Conservation (phyloP, 495 filamentous ascomycete species). For the Talaromyces borbonicus region DNA sequence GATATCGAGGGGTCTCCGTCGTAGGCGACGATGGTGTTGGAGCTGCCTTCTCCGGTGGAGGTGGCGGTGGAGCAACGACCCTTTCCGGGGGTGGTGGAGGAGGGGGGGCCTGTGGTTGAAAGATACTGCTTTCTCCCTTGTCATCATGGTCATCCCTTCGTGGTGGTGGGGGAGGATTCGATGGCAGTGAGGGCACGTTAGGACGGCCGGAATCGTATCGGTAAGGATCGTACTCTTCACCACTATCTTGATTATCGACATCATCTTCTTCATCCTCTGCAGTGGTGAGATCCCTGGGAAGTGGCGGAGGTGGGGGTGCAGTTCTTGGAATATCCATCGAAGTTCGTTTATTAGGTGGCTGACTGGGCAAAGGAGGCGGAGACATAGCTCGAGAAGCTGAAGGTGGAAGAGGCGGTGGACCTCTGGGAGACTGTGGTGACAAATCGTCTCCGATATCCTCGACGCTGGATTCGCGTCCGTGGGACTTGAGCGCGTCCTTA, state of each 20-base stretch:
- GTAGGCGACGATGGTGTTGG: conserved; percentile 15
- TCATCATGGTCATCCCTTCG: conserved; percentile 6
- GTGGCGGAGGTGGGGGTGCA: conserved; percentile 50
- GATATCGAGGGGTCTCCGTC: conserved; percentile 31
- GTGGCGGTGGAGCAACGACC: conserved; percentile 16
- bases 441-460: conserved; percentile 49
- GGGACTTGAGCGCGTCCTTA: conserved; percentile 82
- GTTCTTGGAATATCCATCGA: conserved; percentile 16
- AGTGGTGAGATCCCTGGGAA: conserved; percentile 25
- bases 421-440: conserved; percentile 36
- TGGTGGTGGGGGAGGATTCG: conserved; percentile 8
- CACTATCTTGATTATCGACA: no score
- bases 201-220: conserved; percentile 46
- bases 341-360: conserved; percentile 27
- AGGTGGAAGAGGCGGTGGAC: conserved; percentile 50
- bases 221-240: conserved; percentile 71
- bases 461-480: conserved; percentile 66
- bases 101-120: conserved; percentile 23
- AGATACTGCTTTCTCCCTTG: conserved; percentile 17
- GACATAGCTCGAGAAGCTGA: conserved; percentile 42
- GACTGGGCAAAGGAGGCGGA: conserved; percentile 43
- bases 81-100: conserved; percentile 9
- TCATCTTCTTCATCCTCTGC: conserved; percentile 33
- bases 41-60: conserved; percentile 13
- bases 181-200: conserved; percentile 12